Evolutionary conservation across 495 filamentous ascomycete genomes (phyloP).

Genomic region (Hyaloscypha hepaticicola): DNA sequence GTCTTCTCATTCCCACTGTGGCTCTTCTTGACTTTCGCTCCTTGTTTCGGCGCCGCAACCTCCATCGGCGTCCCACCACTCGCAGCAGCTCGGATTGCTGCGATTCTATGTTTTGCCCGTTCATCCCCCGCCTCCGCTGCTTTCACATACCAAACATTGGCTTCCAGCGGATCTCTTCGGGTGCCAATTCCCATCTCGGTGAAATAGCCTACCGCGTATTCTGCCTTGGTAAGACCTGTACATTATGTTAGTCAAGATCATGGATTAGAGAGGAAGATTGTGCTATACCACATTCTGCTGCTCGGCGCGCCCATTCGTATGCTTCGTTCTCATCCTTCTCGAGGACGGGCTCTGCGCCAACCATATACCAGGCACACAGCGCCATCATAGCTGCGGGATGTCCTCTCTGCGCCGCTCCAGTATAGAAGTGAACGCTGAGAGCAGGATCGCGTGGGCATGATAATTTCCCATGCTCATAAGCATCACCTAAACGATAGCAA

Average conservation of each 20-base stretch:
- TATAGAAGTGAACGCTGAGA: slow-evolving; percentile 96
- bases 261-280: slow-evolving; percentile 23
- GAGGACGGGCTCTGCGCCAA: slow-evolving; percentile 88
- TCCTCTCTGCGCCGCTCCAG: slow-evolving; percentile 78
- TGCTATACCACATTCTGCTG: slow-evolving; percentile 75
- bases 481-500: slow-evolving; percentile 84
- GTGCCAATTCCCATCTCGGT: slow-evolving; percentile 98
- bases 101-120: slow-evolving; percentile 79
- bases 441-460: slow-evolving; percentile 88
- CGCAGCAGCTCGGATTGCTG: slow-evolving; percentile 81
- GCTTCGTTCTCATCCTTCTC: slow-evolving; percentile 96
- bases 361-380: slow-evolving; percentile 96
- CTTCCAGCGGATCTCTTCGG: slow-evolving; percentile 86
- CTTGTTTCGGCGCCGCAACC: slow-evolving; percentile 42
- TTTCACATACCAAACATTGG: slow-evolving; percentile 97
- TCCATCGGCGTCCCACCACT: slow-evolving; percentile 64
- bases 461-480: slow-evolving; percentile 90
- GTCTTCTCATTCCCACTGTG: slow-evolving; percentile 27
- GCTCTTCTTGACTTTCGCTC: slow-evolving; percentile 52
- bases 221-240: slow-evolving; percentile 82
- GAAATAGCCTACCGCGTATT: slow-evolving; percentile 96
- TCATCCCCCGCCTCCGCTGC: slow-evolving; percentile 92
- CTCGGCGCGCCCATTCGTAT: slow-evolving; percentile 90
- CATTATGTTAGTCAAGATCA: slow-evolving; percentile 20
- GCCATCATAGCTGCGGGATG: slow-evolving; percentile 97